These are phyloP conservation scores for Aegilops sharonensis DNA, from an alignment of 176 grass and related monocot genomes.

Conservation along the genomic window DNA sequence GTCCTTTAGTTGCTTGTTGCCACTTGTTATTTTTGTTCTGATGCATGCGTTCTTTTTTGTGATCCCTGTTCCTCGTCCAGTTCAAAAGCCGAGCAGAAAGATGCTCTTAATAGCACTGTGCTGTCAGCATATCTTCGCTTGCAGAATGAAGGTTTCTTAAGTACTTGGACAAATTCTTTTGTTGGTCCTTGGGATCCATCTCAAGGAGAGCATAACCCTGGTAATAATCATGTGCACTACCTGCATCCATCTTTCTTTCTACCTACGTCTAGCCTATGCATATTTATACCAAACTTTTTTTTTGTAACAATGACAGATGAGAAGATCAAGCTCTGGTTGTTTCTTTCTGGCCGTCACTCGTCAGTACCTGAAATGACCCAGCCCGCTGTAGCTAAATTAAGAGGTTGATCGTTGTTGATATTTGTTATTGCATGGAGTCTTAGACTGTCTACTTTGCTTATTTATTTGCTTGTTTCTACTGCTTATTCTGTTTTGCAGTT, in stretches of 20 bases:
- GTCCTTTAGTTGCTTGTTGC: conserved; percentile 22
- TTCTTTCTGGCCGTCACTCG: conserved; percentile 84
- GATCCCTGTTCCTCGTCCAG: conserved; percentile 42
- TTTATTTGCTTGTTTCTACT: conserved; percentile 22
- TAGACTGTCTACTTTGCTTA: conserved; percentile 26
- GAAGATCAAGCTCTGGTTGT: conserved; percentile 98
- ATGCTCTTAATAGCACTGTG: conserved; percentile 70
- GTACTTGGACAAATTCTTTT: conserved; percentile 96
- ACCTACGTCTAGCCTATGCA: conserved; percentile 16
- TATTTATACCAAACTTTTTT: neutral
- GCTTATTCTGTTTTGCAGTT: conserved; percentile 49
- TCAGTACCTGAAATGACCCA: conserved; percentile 64
- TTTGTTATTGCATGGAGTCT: conserved; percentile 10
- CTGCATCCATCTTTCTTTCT: conserved; percentile 2
- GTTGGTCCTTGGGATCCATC: conserved; percentile 99
- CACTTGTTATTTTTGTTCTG: conserved; percentile 31
- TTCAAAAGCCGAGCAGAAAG: conserved; percentile 91
- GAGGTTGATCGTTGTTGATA: conserved; percentile 60
- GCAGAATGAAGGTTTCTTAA: conserved; percentile 87
- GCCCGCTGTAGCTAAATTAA: conserved; percentile 77
- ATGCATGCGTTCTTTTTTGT: conserved; percentile 38
- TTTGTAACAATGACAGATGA: conserved; percentile 65
- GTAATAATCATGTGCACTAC: conserved; percentile 41
- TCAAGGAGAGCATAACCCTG: conserved; percentile 95
- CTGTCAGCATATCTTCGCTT: conserved; percentile 74